A percentile compares a stretch with the other conserved stretches of the same genome.
phyloP scores from a whole-genome alignment of 2,329 filamentous ascomycete genomes.

The Cordyceps pruinosa region DNA sequence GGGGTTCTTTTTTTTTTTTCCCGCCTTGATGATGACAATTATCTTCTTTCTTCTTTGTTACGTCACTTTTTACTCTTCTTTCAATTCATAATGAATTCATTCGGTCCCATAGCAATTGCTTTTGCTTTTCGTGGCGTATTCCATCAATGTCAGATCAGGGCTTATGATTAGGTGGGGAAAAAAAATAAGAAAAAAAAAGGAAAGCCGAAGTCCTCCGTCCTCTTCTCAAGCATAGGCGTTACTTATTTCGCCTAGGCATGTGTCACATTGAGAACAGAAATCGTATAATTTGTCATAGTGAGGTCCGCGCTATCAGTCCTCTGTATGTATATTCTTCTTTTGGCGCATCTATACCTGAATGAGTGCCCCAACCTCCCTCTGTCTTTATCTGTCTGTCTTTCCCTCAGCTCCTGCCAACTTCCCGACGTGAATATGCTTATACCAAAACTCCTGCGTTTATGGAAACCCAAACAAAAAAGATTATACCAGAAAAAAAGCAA shows the following conservation, averaged over 20 bases:
- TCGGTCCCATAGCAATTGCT: not conserved
- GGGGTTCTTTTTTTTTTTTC: slow-evolving; percentile 6
- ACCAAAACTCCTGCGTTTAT: slow-evolving; percentile 1
- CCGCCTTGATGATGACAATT: slow-evolving; percentile 4
- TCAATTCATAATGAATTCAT: not conserved
- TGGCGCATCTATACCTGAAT: no score
- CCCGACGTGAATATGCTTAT: not conserved
- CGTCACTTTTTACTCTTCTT: not conserved
- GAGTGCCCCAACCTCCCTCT: no score
- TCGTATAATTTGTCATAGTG: no score
- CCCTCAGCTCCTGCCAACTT: not conserved
- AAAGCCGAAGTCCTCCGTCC: no score
- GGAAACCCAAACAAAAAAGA: not conserved
- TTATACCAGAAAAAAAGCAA: not conserved
- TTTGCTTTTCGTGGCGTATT: not conserved
- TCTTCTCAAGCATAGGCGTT: no score
- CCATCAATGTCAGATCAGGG: not conserved
- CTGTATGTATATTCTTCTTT: no score
- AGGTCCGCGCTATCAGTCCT: no score
- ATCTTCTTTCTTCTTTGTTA: not conserved
- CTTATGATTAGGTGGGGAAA: no score
- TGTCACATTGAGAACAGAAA: no score
- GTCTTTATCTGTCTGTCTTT: not conserved
- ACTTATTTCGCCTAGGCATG: no score
- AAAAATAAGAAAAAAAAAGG: no score